Evolutionary conservation across 495 filamentous ascomycete genomes (phyloP).

Genomic region (Aspergillus mulundensis): DNA sequence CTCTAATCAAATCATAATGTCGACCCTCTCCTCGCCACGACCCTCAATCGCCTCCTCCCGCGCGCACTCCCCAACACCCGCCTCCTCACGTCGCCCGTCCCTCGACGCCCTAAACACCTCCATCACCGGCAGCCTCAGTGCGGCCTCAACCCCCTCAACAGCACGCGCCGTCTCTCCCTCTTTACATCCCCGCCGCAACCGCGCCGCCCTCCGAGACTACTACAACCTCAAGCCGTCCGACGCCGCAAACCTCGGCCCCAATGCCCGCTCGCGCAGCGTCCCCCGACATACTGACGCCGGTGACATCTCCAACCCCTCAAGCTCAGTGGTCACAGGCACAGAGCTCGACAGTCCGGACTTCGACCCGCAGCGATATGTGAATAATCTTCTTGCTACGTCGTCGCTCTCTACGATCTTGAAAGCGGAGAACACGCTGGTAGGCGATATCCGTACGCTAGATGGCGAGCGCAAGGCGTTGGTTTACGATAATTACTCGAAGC

Average conservation of each 20-base stretch:
- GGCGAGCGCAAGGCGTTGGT: slow-evolving; percentile 95
- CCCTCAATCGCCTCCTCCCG: slow-evolving; percentile 66
- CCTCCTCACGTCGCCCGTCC: slow-evolving; percentile 70
- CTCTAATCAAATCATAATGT: slow-evolving; percentile 49
- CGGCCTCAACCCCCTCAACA: slow-evolving; percentile 43
- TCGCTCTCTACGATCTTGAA: slow-evolving; percentile 65
- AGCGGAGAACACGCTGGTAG: slow-evolving; percentile 50
- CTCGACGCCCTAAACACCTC: slow-evolving; percentile 56
- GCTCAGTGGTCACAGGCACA: slow-evolving; percentile 29
- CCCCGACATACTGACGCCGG: slow-evolving; percentile 40
- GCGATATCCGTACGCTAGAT: slow-evolving; percentile 83
- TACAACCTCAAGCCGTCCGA: slow-evolving; percentile 73
- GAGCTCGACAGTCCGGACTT: slow-evolving; percentile 49
- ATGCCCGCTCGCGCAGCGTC: slow-evolving; percentile 33
- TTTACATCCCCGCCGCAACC: slow-evolving; percentile 56
- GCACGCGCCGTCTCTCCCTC: slow-evolving; percentile 47
- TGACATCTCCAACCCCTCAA: slow-evolving; percentile 29
- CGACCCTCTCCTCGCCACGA: slow-evolving; percentile 70
- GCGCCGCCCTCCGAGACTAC: slow-evolving; percentile 87
- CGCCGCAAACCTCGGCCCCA: slow-evolving; percentile 13
- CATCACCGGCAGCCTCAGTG: slow-evolving; percentile 46
- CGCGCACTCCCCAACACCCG: slow-evolving; percentile 53
- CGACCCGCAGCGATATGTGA: slow-evolving; percentile 41
- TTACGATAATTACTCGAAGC: slow-evolving; percentile 96
- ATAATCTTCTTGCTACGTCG: slow-evolving; percentile 42